Evolutionary conservation across 2,329 filamentous ascomycete genomes (phyloP), one percentile per base, ranked within the genome.

Genomic region (Apiospora arundinis): DNA sequence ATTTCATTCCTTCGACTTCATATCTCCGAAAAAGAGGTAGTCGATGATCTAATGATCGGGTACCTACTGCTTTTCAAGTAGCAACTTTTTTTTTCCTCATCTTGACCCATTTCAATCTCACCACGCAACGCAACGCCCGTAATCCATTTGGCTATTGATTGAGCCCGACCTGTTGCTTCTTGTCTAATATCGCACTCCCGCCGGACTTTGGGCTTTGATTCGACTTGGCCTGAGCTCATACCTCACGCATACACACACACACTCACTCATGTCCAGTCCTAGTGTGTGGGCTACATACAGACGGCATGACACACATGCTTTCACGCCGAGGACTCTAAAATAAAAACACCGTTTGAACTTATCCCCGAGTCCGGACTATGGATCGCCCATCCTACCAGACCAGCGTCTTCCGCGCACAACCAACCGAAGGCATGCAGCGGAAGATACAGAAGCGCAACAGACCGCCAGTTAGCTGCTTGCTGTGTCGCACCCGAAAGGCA

Each of bases 371-470:
- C 71, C 70, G 40, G 72, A 73, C 68, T 49, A 80, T 80, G 79
- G 79, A 81, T 60, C 73, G 75, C 72, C 76, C 75, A 74, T 76
- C 75, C 60, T 81, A 78, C 63, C 78, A 80, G 72, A 81, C 80
- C 70, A 80, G 76, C 72, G 80, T 81, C 74, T 82, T 82, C 74
- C 80, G 80, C 72, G 80, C 80, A 28, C 80, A 81, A 69, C 79
- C 79, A 45, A 77, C 75, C 68, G 78, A 81, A 68, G 78, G 78
- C 69, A 71, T 76, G 48, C 79, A 80, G 71, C 79, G 80, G 48
- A 82, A 82, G 76, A 81, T 81, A 18, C 80, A 82, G 72, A 81
- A 80, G 75, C 79, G 80, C 71, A 82, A 82, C 73, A 77, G 80
- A 52, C 80, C 80, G 69, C 80, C 80, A 37, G 80, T 82, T 6